A percentile compares a stretch with the other conserved stretches of the same genome.
Conservation (phyloP, 495 filamentous ascomycete genomes). For the Astrothelium subdiscretum region DNA sequence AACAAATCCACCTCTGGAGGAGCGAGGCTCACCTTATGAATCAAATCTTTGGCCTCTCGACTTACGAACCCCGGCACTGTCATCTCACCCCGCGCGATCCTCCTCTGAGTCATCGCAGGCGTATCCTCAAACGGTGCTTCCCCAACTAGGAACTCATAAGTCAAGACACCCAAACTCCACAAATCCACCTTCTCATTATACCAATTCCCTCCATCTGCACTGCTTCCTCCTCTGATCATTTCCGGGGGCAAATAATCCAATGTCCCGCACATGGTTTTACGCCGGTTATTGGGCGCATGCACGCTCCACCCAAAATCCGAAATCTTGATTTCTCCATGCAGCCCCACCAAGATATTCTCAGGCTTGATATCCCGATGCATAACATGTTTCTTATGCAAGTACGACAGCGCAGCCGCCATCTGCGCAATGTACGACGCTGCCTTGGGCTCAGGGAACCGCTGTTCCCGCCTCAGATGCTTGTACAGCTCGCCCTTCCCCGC, state of each 20-base stretch:
- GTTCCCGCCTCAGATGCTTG: constrained; percentile 84
- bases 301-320: constrained; percentile 98
- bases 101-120: constrained; percentile 83
- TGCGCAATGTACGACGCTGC: constrained; percentile 97
- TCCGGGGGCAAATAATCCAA: constrained; percentile 95
- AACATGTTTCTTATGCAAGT: constrained; percentile 94
- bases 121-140: constrained; percentile 96
- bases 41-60: constrained; percentile 81
- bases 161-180: constrained; percentile 90
- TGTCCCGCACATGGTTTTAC: constrained; percentile 93
- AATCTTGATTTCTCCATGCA: constrained; percentile 97
- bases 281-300: constrained; percentile 87
- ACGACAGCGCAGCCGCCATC: constrained; percentile 86
- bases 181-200: constrained; percentile 94
- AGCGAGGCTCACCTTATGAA: constrained; percentile 60
- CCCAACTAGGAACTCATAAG: constrained; percentile 91
- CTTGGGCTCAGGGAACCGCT: constrained; percentile 87
- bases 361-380: constrained; percentile 99
- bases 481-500: constrained; percentile 93
- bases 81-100: constrained; percentile 87
- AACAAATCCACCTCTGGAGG: background rate
- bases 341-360: constrained; percentile 94
- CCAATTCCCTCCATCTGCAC: constrained; percentile 50
- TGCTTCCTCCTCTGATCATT: constrained; percentile 75
- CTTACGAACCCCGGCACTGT: constrained; percentile 81